Base-by-base conservation (phyloP, 2,329 filamentous ascomycete genomes). In the Aspergillus sp. region DNA sequence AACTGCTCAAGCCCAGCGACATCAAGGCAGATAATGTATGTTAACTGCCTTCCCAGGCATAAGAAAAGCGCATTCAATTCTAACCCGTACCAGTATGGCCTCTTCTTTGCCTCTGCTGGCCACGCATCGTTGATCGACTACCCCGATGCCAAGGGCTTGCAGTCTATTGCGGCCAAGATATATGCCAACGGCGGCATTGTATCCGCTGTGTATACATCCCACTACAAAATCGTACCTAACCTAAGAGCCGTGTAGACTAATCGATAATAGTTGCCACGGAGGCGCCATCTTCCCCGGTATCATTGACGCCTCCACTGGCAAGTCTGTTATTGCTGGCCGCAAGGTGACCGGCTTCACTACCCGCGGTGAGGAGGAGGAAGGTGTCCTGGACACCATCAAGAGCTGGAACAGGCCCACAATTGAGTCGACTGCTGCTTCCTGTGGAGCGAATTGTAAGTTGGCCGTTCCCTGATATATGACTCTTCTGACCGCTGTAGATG, bases 41-140 rank as follows among this genome's bases (percentile, higher is more conserved):
- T 52, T 2, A 7, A 9, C 41, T 4, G 6, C n/a, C 43, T 10
- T 5, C 2, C 6, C 8, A 10, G 8, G 2, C 11, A 13, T 6
- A n/a, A n/a, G 16, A n/a, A 9, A 1, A 4, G 17, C 17, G 2
- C 10, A n/a, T n/a, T 16, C 8, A 26, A 47, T 11, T 17, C 49
- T 41, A 44, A 45, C 33, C 38, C 2, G 20, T 24, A 14, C 6
- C 20, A 64, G 51, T 67, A 69, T 50, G 73, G 73, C 20, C 45
- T 74, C 2, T 74, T 74, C 65, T 74, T 70, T 55, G 71, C 72
- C 3, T 69, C 66, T 0, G 73, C 72, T 0, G 73, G 72, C 4
- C 73, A 74, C 52, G 73, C 72, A 0, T 63, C 69, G 2, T 51
- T 74, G 54, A 71, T 74, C 35, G 72, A 75, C 51, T 75, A 73